phyloP scores from a whole-genome alignment of 2,329 filamentous ascomycete genomes.

The Zymoseptoria pseudotritici region DNA sequence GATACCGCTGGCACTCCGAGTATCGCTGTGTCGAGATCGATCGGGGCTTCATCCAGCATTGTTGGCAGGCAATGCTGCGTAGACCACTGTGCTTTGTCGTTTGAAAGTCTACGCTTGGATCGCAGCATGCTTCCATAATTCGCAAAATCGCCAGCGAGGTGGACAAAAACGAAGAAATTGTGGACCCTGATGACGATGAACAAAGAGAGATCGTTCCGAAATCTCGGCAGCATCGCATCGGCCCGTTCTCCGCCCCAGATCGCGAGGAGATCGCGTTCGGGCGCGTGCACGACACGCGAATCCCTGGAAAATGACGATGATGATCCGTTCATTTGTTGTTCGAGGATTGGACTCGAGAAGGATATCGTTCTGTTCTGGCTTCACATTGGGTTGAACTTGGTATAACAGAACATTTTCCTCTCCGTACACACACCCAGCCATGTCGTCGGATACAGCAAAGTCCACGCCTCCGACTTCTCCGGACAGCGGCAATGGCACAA shows the following conservation, averaged over 20 bases:
- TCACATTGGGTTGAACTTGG: neutral
- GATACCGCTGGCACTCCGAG: too few relatives aligned
- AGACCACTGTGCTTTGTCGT: too few relatives aligned
- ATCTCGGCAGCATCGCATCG: neutral
- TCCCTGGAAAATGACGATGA: neutral
- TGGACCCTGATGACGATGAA: too few relatives aligned
- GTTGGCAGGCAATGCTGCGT: too few relatives aligned
- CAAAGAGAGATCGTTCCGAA: neutral
- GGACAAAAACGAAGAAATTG: too few relatives aligned
- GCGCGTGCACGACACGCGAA: neutral
- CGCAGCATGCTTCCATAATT: too few relatives aligned
- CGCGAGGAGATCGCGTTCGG: neutral
- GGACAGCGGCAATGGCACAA: constrained; percentile 24
- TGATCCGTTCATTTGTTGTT: neutral
- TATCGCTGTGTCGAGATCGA: too few relatives aligned
- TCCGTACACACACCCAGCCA: constrained; percentile 6
- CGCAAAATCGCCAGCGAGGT: too few relatives aligned
- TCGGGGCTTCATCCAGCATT: too few relatives aligned
- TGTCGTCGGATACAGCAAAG: constrained; percentile 7
- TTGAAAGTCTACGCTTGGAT: too few relatives aligned
- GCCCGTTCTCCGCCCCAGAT: neutral
- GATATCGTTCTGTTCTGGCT: too few relatives aligned
- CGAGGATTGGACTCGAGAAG: neutral
- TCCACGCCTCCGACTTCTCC: constrained; percentile 31
- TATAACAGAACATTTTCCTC: neutral